Percentiles rank a stretch among this genome's conserved stretches.
Conservation (phyloP, 352 stramenopile genomes). For the Globisporangium paroecandrum region DNA sequence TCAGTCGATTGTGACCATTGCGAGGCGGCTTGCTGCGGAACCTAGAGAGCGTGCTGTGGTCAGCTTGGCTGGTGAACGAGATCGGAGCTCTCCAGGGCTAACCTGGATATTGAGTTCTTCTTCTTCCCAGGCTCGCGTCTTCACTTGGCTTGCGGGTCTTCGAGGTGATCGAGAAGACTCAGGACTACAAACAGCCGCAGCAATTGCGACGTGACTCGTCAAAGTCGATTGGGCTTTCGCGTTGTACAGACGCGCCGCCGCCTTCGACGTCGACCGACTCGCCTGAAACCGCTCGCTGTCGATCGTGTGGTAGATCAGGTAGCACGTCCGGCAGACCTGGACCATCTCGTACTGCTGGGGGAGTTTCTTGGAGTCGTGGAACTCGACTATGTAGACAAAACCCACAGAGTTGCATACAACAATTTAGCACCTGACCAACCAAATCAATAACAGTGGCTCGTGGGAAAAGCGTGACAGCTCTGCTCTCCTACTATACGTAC, state of each 20-base stretch:
- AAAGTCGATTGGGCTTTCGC: slow-evolving; percentile 19
- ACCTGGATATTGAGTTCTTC: neutral
- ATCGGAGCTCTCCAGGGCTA: neutral
- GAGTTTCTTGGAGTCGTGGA: slow-evolving; percentile 38
- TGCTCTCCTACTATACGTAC: slow-evolving; percentile 22
- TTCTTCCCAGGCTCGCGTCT: slow-evolving; percentile 6
- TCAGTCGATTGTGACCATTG: neutral
- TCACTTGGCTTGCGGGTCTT: neutral
- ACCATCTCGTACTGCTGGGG: slow-evolving; percentile 52
- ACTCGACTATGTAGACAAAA: slow-evolving; percentile 35
- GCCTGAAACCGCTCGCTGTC: slow-evolving; percentile 41
- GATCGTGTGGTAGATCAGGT: slow-evolving; percentile 53
- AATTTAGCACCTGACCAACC: neutral
- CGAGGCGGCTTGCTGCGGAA: neutral
- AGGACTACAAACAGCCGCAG: neutral
- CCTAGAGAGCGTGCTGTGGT: neutral
- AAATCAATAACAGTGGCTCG: neutral
- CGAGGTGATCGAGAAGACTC: neutral
- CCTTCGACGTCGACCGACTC: slow-evolving; percentile 32
- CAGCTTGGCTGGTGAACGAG: neutral
- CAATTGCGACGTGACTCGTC: neutral
- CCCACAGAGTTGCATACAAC: neutral
- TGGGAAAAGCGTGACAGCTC: neutral
- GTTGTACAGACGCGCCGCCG: slow-evolving; percentile 27
- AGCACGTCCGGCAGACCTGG: slow-evolving; percentile 36